Conservation (phyloP, 2,329 filamentous ascomycete species). For the Diaporthe longicolla region DNA sequence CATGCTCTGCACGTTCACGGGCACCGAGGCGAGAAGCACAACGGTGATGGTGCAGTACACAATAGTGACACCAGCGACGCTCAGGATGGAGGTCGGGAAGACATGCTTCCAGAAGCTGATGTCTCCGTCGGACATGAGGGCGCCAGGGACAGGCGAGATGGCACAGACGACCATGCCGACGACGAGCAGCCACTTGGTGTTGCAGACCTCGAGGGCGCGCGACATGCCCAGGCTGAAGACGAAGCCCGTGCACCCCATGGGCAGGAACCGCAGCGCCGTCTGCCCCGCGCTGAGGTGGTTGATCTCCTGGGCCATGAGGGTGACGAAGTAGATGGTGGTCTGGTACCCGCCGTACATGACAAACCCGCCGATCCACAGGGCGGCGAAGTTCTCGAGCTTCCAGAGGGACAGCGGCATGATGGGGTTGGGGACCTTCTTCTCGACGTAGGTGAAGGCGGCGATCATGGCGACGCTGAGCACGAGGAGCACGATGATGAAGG, state of each 20-base stretch:
- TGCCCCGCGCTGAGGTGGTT: conserved; percentile 55
- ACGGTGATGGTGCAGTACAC: conserved; percentile 60
- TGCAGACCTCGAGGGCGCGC: conserved; percentile 54
- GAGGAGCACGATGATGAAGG: conserved; percentile 60
- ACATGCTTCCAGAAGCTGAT: conserved; percentile 54
- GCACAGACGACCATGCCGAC: conserved; percentile 53
- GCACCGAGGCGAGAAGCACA: conserved; percentile 56
- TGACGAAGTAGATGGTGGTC: conserved; percentile 59
- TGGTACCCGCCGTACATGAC: conserved; percentile 59
- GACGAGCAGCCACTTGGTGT: conserved; percentile 55
- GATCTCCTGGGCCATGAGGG: conserved; percentile 57
- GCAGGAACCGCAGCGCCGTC: conserved; percentile 57
- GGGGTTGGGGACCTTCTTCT: conserved; percentile 60
- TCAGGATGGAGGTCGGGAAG: conserved; percentile 55
- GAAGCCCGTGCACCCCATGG: conserved; percentile 57
- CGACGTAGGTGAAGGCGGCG: conserved; percentile 54
- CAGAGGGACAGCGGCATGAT: conserved; percentile 62
- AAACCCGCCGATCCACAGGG: conserved; percentile 60
- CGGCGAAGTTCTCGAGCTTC: conserved; percentile 61
- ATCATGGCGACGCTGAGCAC: conserved; percentile 56
- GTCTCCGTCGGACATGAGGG: conserved; percentile 44
- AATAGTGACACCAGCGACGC: conserved; percentile 56
- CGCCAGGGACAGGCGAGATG: conserved; percentile 54
- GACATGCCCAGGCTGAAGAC: conserved; percentile 53
- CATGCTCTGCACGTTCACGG: conserved; percentile 55